Percentiles rank a stretch among this genome's conserved stretches.
Conservation (phyloP, 768 basidiomycete species). For the Pleurotus eryngii region DNA sequence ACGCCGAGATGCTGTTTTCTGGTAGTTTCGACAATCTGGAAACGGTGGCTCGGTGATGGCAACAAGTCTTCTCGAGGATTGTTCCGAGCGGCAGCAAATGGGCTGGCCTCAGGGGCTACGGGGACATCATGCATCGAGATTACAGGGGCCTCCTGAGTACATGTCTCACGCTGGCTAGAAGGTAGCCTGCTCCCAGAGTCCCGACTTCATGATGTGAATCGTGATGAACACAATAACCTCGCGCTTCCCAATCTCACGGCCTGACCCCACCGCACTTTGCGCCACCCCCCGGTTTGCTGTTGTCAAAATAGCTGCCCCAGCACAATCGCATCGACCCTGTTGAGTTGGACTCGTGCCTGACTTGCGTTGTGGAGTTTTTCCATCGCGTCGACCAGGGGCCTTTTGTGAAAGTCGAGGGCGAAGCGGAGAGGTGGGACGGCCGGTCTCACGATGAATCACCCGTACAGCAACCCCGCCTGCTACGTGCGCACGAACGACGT, state of each 20-base stretch:
- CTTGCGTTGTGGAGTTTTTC: background rate
- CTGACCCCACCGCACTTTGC: background rate
- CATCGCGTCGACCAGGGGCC: background rate
- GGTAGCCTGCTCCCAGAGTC: too few relatives aligned
- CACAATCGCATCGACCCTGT: background rate
- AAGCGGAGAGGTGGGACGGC: too few relatives aligned
- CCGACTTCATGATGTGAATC: background rate
- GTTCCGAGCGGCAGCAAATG: too few relatives aligned
- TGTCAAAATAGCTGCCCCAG: background rate
- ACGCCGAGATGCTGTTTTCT: too few relatives aligned
- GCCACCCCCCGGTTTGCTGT: background rate
- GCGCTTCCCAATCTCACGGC: background rate
- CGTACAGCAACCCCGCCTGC: conserved; percentile 3
- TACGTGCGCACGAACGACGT: conserved; percentile 4
- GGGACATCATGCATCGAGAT: too few relatives aligned
- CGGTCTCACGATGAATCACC: conserved; percentile 2
- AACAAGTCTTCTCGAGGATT: too few relatives aligned
- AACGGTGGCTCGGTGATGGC: too few relatives aligned
- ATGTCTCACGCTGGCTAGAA: too few relatives aligned
- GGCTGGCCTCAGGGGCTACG: too few relatives aligned
- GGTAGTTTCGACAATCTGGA: too few relatives aligned
- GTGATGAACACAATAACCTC: background rate
- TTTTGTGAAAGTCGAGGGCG: background rate
- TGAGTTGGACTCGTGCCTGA: background rate
- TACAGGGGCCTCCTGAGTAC: too few relatives aligned